Evolutionary conservation across 2,329 filamentous ascomycete genomes (phyloP).

Genomic region (Hypoxylon sp.): DNA sequence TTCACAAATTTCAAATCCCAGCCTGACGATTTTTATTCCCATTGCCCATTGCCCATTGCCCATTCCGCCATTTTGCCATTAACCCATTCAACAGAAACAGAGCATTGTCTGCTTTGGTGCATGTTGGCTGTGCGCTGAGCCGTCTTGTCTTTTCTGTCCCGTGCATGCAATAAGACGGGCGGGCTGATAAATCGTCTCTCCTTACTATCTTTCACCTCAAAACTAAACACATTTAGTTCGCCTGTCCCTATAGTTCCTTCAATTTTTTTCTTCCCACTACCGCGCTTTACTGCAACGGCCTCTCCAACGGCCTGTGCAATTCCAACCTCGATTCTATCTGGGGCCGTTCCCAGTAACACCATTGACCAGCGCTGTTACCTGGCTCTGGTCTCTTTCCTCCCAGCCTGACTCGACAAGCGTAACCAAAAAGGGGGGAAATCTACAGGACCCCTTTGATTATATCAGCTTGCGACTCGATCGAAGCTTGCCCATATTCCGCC

Average conservation of each 20-base stretch:
- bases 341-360: constrained; percentile 22
- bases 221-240: constrained; percentile 26
- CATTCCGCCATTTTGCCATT: too few relatives aligned
- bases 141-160: constrained; percentile 36
- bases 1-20: constrained; percentile 50
- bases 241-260: constrained; percentile 14
- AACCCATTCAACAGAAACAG: constrained; percentile 38
- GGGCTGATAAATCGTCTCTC: constrained; percentile 48
- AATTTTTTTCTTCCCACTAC: constrained; percentile 20
- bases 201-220: constrained; percentile 38
- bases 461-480: constrained; percentile 20
- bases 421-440: constrained; percentile 22
- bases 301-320: constrained; percentile 23
- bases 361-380: constrained; percentile 12
- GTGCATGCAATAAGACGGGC: constrained; percentile 33
- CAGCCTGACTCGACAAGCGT: constrained; percentile 5
- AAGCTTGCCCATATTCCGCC: constrained; percentile 13
- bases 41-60: too few relatives aligned
- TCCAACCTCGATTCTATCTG: constrained; percentile 23
- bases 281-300: constrained; percentile 15
- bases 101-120: constrained; percentile 50
- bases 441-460: constrained; percentile 19
- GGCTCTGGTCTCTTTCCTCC: not conserved
- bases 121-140: constrained; percentile 41
- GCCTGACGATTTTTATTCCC: constrained; percentile 50